Evolutionary conservation across 306 rosid species (phyloP), one percentile per base, ranked within the genome.

Genomic region (Trifolium subterraneum): DNA sequence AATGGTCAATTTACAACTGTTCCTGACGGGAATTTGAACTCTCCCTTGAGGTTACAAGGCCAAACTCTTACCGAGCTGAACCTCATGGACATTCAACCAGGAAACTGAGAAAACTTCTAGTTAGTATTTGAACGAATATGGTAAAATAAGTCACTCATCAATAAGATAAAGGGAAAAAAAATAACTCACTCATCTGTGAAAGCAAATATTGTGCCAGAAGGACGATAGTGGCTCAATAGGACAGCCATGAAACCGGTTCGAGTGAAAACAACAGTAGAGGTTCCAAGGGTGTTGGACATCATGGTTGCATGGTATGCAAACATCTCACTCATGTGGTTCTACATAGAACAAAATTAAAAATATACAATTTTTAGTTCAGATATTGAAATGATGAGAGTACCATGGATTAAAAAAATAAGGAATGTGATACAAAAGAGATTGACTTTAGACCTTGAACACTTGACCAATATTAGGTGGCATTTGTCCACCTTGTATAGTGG

Each of bases 311-410:
- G 99, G 87, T 90, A 94, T 47, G 99, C 99, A 86, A 94, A 94
- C 97, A 92, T 94, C 88, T 94, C 99, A 1, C 99, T 94, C 99
- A 92, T 94, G 77, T 92, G 99, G 66, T 94, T 94, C 99, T 94
- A 68, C 83, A 78, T 16, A 19, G 15, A 51, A 44, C 61, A 62
- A 78, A 72, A 60, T 44, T 70, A 68, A 48, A 66, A 36, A 61
- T 2, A 68, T 63, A 58, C 41, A 76, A n/a, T 18, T 15, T 33
- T 76, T 39, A 33, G 69, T 56, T 25, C 2, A 8, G 15, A 77
- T 31, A 79, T 47, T 31, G 74, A 79, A 47, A 62, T 67, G 63
- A 60, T 3, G 19, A 55, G 55, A 61, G 31, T 47, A 1, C 6
- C 50, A 36, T 1, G 27, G 45, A 39, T 38, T 36, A 44, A 75